Base-by-base conservation (phyloP, 331 rosid genomes). In the Cydonia oblonga region DNA sequence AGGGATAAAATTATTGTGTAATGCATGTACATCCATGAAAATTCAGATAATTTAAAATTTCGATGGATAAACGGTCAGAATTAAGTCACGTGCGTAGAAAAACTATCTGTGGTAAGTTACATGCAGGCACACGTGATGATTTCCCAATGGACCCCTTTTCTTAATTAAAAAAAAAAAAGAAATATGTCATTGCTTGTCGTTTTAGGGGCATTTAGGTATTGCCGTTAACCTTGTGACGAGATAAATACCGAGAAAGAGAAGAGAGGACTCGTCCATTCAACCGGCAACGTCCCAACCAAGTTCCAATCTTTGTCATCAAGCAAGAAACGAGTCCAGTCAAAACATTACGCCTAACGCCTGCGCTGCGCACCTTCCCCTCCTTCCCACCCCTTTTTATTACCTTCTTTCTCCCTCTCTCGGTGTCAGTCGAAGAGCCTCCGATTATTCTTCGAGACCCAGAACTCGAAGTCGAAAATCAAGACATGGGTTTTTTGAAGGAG, bases 401-500 rank as follows among this genome's bases (percentile, higher is more conserved):
- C 22, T 29, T 15, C 33, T 60, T 26, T 13, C n/a, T 14, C 65
- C 20, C 18, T 60, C 44, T 1, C 19, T 49, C 56, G 56, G 20
- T 18, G 2, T 7, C 56, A 3, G 32, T 8, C n/a, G 12, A 26
- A 14, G 4, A 68, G 51, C 56, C 30, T 33, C 15, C 28, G 49
- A 51, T 16, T 16, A 25, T 40, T 61, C 28, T 19, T 52, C 80
- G 25, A 46, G 23, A 32, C 35, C 75, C 75, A 25, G 44, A 58
- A 71, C 19, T 12, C 62, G 19, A 44, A 25, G 7, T 12, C 4
- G 22, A 20, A 29, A 25, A 28, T 14, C 11, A 16, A 63, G 56
- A 32, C 18, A 86, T 95, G 97, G 96, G 96, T 28, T 89, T 89
- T 61, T 79, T 77, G 5, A 95, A 95, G 69, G 96, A 91, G 68